These are phyloP conservation scores for Phytophthora uliginosa DNA, from an alignment of 352 stramenopile genomes.

Conservation along the genomic window DNA sequence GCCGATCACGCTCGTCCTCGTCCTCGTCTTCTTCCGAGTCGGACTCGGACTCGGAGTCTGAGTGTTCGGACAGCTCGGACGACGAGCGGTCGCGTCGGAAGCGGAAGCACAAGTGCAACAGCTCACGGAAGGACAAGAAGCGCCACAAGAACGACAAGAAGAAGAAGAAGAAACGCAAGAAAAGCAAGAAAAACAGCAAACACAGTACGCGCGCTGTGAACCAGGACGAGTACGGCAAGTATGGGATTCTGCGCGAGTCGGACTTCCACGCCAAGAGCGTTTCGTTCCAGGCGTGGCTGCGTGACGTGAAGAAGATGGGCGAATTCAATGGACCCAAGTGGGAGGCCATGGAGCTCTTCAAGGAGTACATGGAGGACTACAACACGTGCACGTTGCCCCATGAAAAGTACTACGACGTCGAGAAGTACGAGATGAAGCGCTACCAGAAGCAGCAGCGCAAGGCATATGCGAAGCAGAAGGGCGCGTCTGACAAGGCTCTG, in stretches of 20 bases:
- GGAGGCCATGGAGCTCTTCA: constrained; percentile 92
- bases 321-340: constrained; percentile 90
- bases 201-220: constrained; percentile 69
- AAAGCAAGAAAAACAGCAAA: constrained; percentile 39
- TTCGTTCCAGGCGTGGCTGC: constrained; percentile 97
- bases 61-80: constrained; percentile 50
- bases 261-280: constrained; percentile 94
- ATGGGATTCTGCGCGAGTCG: constrained; percentile 95
- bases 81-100: constrained; percentile 39
- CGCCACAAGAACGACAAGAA: constrained; percentile 35
- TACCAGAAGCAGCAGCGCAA: constrained; percentile 90
- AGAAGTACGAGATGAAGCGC: constrained; percentile 97
- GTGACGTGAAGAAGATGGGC: constrained; percentile 93
- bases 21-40: constrained; percentile 28
- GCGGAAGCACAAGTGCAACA: constrained; percentile 35
- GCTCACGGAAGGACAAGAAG: constrained; percentile 45
- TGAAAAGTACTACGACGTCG: constrained; percentile 98
- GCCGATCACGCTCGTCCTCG: constrained; percentile 41
- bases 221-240: constrained; percentile 96
- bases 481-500: constrained; percentile 23
- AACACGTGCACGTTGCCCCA: constrained; percentile 98
- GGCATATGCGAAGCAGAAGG: constrained; percentile 40
- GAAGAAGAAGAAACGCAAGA: constrained; percentile 46
- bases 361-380: constrained; percentile 98
- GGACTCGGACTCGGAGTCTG: constrained; percentile 32